Conservation (phyloP, 2,329 filamentous ascomycete species). For the Trichoderma cornu-damae region DNA sequence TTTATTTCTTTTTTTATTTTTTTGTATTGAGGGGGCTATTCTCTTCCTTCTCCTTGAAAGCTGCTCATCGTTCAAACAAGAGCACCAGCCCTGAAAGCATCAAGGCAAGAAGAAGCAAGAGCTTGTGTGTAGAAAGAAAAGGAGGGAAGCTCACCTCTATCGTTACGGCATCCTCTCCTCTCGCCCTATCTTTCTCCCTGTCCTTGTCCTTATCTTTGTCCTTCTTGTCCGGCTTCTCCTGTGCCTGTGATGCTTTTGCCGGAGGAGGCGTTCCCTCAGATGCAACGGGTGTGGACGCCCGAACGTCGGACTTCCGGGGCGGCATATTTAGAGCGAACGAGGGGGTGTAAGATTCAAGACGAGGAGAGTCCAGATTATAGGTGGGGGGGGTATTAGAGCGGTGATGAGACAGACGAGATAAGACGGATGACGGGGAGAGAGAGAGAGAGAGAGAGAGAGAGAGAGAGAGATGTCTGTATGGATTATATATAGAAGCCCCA, state of each 20-base stretch:
- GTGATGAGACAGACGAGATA: background rate
- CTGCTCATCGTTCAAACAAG: background rate
- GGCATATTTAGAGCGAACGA: conserved; percentile 42
- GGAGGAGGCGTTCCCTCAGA: conserved; percentile 25
- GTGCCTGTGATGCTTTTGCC: conserved; percentile 23
- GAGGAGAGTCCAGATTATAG: background rate
- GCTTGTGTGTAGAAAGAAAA: background rate
- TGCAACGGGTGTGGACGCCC: conserved; percentile 21
- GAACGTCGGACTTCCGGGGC: conserved; percentile 48
- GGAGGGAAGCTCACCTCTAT: conserved; percentile 45
- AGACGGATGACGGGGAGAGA: background rate
- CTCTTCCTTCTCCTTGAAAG: too few relatives aligned
- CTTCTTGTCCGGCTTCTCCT: conserved; percentile 35
- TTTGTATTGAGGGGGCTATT: too few relatives aligned
- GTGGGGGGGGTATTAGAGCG: background rate
- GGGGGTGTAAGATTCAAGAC: background rate
- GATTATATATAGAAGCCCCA: background rate
- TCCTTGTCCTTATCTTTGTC: conserved; percentile 33
- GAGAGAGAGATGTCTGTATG: background rate
- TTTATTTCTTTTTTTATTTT: too few relatives aligned
- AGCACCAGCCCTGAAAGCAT: background rate
- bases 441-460: too few relatives aligned
- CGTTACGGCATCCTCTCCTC: conserved; percentile 37
- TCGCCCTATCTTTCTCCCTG: conserved; percentile 26
- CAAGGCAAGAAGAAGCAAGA: background rate